Conservation (phyloP, 225 moss, liverwort and hornwort species). For the Polytrichum commune region DNA sequence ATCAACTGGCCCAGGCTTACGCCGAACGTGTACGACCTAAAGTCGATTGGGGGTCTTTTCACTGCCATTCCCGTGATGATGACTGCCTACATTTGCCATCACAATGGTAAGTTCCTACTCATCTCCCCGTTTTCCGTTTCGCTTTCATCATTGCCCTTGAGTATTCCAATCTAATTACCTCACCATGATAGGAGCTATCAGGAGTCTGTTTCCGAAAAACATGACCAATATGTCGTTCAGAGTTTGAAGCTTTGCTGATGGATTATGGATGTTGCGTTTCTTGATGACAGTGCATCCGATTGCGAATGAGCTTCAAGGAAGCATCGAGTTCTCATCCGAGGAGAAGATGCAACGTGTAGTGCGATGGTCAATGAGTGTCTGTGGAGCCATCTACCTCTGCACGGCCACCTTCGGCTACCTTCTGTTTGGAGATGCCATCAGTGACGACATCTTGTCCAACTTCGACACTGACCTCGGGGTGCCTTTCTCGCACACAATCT, state of each 20-base stretch:
- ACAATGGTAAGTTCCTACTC: constrained; percentile 49
- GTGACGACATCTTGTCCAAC: constrained; percentile 79
- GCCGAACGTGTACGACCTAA: constrained; percentile 64
- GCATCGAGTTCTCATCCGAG: constrained; percentile 23
- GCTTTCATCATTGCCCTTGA: too few relatives aligned
- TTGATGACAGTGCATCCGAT: constrained; percentile 76
- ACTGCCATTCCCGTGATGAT: constrained; percentile 87
- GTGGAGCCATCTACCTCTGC: constrained; percentile 68
- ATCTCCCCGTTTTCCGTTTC: too few relatives aligned
- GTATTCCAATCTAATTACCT: too few relatives aligned
- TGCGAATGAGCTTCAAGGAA: constrained; percentile 73
- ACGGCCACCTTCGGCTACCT: constrained; percentile 89
- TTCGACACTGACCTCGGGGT: constrained; percentile 76
- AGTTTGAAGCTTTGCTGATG: neutral
- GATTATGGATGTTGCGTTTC: neutral
- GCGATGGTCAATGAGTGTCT: constrained; percentile 60
- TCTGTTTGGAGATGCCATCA: constrained; percentile 74
- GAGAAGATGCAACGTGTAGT: constrained; percentile 59
- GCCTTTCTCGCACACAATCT: constrained; percentile 59
- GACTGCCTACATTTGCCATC: constrained; percentile 91
- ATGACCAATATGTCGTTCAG: too few relatives aligned
- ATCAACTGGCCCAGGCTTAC: constrained; percentile 59
- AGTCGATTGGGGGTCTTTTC: constrained; percentile 83
- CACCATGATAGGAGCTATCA: too few relatives aligned
- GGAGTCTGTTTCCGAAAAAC: too few relatives aligned